Conservation (phyloP, 202 grass and related monocot species). For the Setaria viridis region DNA sequence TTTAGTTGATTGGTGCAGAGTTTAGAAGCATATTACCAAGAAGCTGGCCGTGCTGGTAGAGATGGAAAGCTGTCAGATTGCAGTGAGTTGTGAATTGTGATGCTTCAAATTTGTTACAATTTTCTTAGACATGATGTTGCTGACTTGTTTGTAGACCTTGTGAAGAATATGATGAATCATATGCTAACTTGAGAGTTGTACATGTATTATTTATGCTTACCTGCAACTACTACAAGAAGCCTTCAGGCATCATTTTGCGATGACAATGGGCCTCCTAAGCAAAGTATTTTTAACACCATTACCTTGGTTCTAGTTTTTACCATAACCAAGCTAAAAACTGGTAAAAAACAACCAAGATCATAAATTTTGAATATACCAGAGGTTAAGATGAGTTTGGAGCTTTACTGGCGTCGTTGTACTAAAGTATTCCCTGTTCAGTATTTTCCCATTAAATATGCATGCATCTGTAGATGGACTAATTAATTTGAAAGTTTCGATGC, state of each 20-base stretch:
- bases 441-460: neutral
- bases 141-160: neutral
- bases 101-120: slow-evolving; percentile 19
- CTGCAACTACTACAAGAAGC: neutral
- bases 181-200: slow-evolving; percentile 2
- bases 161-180: slow-evolving; percentile 5
- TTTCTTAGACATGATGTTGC: neutral
- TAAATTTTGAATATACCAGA: neutral
- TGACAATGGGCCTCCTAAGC: neutral
- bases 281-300: neutral
- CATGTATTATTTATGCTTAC: slow-evolving; percentile 26
- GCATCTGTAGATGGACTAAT: neutral
- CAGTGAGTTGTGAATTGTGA: slow-evolving; percentile 77
- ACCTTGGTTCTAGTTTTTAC: slow-evolving; percentile 14
- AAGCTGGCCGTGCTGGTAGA: slow-evolving; percentile 95
- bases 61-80: slow-evolving; percentile 88
- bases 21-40: slow-evolving; percentile 99
- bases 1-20: slow-evolving; percentile 63
- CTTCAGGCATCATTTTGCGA: neutral
- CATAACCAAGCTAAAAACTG: neutral
- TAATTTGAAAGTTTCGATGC: neutral
- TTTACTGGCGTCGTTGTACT: neutral
- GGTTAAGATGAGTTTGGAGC: neutral
- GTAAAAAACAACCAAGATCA: neutral
- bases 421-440: neutral